These are phyloP conservation scores for Suhomyces terraborum DNA, from an alignment of 1,139 yeast genomes.

Conservation along the genomic window DNA sequence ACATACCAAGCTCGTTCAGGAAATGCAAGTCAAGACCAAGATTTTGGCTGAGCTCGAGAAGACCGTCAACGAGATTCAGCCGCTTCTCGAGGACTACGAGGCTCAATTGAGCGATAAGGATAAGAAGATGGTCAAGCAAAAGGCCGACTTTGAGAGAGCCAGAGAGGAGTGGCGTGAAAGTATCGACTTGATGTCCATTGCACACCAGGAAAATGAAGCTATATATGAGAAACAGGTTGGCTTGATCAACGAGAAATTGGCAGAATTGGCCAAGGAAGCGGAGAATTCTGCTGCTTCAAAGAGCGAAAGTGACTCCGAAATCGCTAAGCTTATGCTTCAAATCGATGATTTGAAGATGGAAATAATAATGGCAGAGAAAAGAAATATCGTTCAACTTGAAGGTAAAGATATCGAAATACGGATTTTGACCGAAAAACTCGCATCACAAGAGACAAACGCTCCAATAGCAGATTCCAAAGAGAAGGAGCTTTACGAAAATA, in stretches of 20 bases:
- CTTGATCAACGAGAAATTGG: slow-evolving; percentile 18
- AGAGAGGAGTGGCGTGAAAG: slow-evolving; percentile 60
- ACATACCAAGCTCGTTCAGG: slow-evolving; percentile 28
- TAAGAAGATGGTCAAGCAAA: slow-evolving; percentile 43
- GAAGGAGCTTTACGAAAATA: slow-evolving; percentile 23
- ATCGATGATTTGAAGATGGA: slow-evolving; percentile 18
- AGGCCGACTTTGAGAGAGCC: slow-evolving; percentile 51
- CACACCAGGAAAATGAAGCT: slow-evolving; percentile 45
- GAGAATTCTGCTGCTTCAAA: slow-evolving; percentile 4
- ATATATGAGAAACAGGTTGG: slow-evolving; percentile 35
- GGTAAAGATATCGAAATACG: slow-evolving; percentile 21
- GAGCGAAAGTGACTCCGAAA: slow-evolving; percentile 14
- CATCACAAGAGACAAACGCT: slow-evolving; percentile 11
- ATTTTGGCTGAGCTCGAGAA: slow-evolving; percentile 44
- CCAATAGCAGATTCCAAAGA: slow-evolving; percentile 10
- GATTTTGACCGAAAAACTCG: slow-evolving; percentile 17
- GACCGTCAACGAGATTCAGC: slow-evolving; percentile 50
- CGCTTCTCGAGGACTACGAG: slow-evolving; percentile 49
- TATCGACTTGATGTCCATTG: slow-evolving; percentile 51
- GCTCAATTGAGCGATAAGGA: slow-evolving; percentile 45
- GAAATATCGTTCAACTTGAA: slow-evolving; percentile 18
- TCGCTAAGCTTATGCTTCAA: slow-evolving; percentile 14
- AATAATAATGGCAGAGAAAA: slow-evolving; percentile 18
- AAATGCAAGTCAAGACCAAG: slow-evolving; percentile 37
- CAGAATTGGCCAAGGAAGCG: slow-evolving; percentile 7